Conservation (phyloP, 805 yeast genomes). For the Saccharomycopsis sp. region DNA sequence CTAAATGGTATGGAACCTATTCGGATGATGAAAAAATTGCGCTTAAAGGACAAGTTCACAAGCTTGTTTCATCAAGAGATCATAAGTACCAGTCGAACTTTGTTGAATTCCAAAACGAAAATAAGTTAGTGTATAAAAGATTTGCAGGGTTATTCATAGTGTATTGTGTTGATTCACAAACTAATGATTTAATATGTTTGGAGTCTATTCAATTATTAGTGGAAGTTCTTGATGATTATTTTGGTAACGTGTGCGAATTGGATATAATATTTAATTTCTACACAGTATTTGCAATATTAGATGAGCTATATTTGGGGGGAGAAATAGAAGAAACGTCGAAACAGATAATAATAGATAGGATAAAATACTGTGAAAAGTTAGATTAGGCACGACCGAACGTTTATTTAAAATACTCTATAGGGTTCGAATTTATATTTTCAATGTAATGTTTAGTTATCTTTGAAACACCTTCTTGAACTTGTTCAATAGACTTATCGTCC, state of each 20-base stretch:
- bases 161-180: conserved; percentile 71
- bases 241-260: conserved; percentile 87
- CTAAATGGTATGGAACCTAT: conserved; percentile 62
- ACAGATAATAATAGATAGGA: conserved; percentile 53
- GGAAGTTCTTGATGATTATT: conserved; percentile 78
- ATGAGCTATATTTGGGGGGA: conserved; percentile 85
- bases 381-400: conserved; percentile 31
- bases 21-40: conserved; percentile 39
- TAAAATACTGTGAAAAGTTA: conserved; percentile 56
- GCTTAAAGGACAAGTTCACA: conserved; percentile 60
- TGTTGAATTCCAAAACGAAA: conserved; percentile 56
- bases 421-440: background rate
- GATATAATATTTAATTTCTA: conserved; percentile 90
- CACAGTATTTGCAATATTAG: conserved; percentile 73
- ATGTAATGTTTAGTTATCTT: conserved; percentile 2
- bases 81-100: conserved; percentile 78
- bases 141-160: conserved; percentile 90
- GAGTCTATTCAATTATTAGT: conserved; percentile 85
- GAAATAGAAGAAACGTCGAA: conserved; percentile 85
- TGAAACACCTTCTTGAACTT: conserved; percentile 48
- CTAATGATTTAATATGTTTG: conserved; percentile 75
- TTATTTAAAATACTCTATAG: conserved; percentile 10
- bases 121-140: conserved; percentile 74
- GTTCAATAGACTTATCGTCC: conserved; percentile 46
- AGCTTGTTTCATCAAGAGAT: conserved; percentile 75